Conservation (phyloP, 169 alveolate species). For the Eimeria praecox region DNA sequence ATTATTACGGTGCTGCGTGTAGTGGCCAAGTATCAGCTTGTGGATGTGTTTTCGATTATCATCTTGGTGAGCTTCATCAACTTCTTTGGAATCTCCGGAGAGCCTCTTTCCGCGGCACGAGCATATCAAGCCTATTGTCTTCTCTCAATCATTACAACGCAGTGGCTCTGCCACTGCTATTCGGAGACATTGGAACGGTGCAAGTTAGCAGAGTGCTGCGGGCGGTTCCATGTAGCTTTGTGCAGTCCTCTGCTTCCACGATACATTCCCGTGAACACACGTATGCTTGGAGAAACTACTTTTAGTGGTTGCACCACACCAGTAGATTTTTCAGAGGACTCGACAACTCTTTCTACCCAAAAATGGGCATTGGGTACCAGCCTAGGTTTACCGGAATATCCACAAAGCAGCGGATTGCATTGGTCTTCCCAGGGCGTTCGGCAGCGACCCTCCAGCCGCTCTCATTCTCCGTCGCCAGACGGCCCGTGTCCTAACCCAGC, state of each 20-base stretch:
- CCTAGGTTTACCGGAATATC: neutral
- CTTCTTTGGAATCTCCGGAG: constrained; percentile 28
- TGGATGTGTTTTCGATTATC: constrained; percentile 56
- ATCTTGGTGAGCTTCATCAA: constrained; percentile 54
- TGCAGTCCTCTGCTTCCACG: constrained; percentile 52
- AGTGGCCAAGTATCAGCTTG: constrained; percentile 72
- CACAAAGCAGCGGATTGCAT: neutral
- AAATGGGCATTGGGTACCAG: neutral
- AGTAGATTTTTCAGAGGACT: neutral
- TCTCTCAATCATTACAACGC: constrained; percentile 43
- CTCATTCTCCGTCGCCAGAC: neutral
- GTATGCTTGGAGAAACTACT: neutral
- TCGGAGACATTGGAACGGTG: neutral
- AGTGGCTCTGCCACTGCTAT: constrained; percentile 65
- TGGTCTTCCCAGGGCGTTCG: neutral
- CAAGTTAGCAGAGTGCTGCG: neutral
- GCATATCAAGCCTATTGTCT: constrained; percentile 62
- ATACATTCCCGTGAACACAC: neutral
- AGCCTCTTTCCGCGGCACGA: constrained; percentile 49
- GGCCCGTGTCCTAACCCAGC: neutral
- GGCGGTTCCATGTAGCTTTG: neutral
- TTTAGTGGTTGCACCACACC: neutral
- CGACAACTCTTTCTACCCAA: neutral
- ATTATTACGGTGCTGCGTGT: constrained; percentile 13
- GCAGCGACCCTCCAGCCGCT: neutral